Conservation (phyloP, 345 rosid species). For the Arabidopsis suecica region DNA sequence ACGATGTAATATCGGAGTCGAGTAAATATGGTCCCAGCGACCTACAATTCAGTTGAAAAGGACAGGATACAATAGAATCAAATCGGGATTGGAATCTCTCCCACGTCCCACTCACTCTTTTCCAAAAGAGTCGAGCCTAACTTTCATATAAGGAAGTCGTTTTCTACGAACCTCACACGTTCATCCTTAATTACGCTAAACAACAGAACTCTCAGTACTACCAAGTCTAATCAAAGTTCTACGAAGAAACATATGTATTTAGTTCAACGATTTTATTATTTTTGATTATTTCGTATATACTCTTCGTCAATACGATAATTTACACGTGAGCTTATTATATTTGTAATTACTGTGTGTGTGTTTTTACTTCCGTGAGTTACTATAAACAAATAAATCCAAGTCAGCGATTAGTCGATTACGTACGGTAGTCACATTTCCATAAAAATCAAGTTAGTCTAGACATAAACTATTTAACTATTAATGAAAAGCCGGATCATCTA, state of each 20-base stretch:
- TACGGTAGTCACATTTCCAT: neutral
- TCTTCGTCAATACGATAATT: neutral
- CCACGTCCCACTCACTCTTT: constrained; percentile 1
- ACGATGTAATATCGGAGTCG: constrained; percentile 7
- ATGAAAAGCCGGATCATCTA: neutral
- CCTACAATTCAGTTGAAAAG: neutral
- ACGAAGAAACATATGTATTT: neutral
- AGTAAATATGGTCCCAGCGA: constrained; percentile 1
- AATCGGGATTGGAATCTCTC: constrained; percentile 12
- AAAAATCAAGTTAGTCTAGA: neutral
- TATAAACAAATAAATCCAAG: neutral
- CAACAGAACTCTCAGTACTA: constrained; percentile 13
- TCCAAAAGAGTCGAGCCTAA: neutral
- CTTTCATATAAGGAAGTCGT: neutral
- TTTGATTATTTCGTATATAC: neutral
- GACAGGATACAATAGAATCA: neutral
- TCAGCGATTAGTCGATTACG: neutral
- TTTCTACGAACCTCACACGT: constrained; percentile 7
- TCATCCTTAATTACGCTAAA: neutral
- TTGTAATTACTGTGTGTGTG: neutral
- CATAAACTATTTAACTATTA: neutral
- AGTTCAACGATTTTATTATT: neutral
- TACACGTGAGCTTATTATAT: neutral
- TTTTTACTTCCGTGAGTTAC: neutral
- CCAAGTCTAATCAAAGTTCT: neutral